A percentile compares a stretch with the other conserved stretches of the same genome.
Conservation (phyloP, 306 rosid species). For the Gastrolobium villosum region DNA sequence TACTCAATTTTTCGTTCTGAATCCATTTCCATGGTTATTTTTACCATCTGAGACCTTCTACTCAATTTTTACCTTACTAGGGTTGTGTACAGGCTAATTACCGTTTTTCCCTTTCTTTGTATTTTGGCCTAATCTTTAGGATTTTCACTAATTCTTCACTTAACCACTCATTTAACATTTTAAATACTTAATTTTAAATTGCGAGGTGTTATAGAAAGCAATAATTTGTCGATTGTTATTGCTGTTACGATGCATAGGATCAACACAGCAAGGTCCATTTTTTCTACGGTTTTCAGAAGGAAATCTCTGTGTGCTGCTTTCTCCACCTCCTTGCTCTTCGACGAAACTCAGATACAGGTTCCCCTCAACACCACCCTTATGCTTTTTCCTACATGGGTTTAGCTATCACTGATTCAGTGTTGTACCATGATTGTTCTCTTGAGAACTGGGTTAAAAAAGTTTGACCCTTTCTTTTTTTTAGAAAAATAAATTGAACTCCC, state of each 20-base stretch:
- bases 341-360: constrained; percentile 94
- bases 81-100: no score
- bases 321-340: constrained; percentile 85
- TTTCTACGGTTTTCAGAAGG: constrained; percentile 50
- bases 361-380: neutral
- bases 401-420: neutral
- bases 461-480: neutral
- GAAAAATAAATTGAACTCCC: neutral
- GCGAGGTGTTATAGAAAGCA: neutral
- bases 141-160: no score
- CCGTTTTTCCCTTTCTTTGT: no score
- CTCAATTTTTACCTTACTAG: no score
- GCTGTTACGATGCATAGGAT: constrained; percentile 66
- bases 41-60: no score
- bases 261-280: constrained; percentile 54
- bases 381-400: neutral
- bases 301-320: constrained; percentile 59
- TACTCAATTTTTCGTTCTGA: no score
- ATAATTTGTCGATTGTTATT: neutral
- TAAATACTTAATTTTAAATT: no score
- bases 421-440: neutral
- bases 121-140: no score
- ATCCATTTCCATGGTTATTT: no score
- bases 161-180: no score
- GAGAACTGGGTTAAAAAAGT: neutral